These are phyloP conservation scores for Aspergillus intermedius DNA, from an alignment of 2,329 filamentous ascomycete species.

Conservation along the genomic window DNA sequence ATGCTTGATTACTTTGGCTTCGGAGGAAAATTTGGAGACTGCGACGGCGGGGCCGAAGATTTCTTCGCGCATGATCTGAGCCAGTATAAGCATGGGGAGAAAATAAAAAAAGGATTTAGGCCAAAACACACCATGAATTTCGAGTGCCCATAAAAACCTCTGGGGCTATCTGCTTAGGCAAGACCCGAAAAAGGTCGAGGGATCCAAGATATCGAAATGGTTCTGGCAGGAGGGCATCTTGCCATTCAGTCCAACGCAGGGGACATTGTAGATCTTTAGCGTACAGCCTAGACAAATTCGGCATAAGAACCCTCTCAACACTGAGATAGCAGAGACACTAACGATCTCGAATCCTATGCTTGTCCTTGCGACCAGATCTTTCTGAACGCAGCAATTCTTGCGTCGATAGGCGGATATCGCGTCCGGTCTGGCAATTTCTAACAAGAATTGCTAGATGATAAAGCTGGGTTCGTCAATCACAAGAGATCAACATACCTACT, in stretches of 20 bases:
- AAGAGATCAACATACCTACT: constrained; percentile 11
- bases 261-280: constrained; percentile 30
- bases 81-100: no score
- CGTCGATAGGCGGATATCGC: constrained; percentile 27
- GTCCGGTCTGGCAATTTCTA: constrained; percentile 28
- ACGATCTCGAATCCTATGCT: constrained; percentile 8
- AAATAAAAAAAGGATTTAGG: neutral
- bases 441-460: constrained; percentile 23
- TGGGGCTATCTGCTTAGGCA: constrained; percentile 27
- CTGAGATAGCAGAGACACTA: constrained; percentile 14
- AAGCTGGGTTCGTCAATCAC: neutral
- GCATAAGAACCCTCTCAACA: constrained; percentile 7
- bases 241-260: constrained; percentile 23
- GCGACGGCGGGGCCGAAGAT: constrained; percentile 75
- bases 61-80: constrained; percentile 72
- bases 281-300: constrained; percentile 25
- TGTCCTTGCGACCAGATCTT: constrained; percentile 2
- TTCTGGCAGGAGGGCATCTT: constrained; percentile 23
- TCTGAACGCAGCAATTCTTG: constrained; percentile 27
- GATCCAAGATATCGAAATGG: constrained; percentile 27
- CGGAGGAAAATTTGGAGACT: constrained; percentile 66
- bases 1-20: constrained; percentile 61
- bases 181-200: constrained; percentile 29
- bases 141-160: constrained; percentile 34
- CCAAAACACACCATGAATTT: constrained; percentile 20